Evolutionary conservation across 768 basidiomycete genomes (phyloP).

Genomic region (Boletus reticuloceps): DNA sequence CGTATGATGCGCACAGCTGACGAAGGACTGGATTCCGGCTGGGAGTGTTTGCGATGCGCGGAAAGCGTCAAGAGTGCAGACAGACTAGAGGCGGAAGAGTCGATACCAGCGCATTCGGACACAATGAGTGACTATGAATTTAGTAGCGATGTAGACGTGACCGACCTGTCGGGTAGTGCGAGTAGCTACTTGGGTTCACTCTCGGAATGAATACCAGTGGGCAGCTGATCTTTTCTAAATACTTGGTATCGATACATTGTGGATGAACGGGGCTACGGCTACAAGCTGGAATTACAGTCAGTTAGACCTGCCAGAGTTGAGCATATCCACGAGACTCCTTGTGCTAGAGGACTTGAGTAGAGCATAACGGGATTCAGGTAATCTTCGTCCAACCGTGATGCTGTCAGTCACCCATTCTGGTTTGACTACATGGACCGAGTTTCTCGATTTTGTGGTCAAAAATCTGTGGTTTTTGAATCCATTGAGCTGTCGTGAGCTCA

Average conservation of each 20-base stretch:
- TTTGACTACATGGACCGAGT: conserved; percentile 58
- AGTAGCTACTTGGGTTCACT: conserved; percentile 37
- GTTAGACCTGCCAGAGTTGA: conserved; percentile 21
- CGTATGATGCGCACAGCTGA: conserved; percentile 72
- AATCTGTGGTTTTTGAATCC: conserved; percentile 69
- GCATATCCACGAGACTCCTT: conserved; percentile 40
- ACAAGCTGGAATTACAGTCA: neutral
- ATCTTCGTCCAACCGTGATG: conserved; percentile 54
- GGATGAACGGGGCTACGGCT: neutral
- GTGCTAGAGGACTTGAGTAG: conserved; percentile 42
- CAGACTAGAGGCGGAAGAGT: conserved; percentile 41
- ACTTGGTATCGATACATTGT: conserved; percentile 10
- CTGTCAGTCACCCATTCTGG: conserved; percentile 78
- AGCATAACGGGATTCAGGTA: conserved; percentile 58
- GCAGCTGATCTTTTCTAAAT: neutral
- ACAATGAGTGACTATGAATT: conserved; percentile 58
- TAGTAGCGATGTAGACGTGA: conserved; percentile 44
- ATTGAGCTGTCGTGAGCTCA: conserved; percentile 70
- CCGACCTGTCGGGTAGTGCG: conserved; percentile 54
- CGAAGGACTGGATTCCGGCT: conserved; percentile 53
- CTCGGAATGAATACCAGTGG: conserved; percentile 21
- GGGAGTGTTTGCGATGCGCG: conserved; percentile 85
- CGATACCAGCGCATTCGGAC: conserved; percentile 21
- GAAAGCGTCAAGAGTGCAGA: conserved; percentile 63
- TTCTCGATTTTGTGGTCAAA: conserved; percentile 49